Conservation (phyloP, 768 basidiomycete species). For the Xerocomellus dryophilus region DNA sequence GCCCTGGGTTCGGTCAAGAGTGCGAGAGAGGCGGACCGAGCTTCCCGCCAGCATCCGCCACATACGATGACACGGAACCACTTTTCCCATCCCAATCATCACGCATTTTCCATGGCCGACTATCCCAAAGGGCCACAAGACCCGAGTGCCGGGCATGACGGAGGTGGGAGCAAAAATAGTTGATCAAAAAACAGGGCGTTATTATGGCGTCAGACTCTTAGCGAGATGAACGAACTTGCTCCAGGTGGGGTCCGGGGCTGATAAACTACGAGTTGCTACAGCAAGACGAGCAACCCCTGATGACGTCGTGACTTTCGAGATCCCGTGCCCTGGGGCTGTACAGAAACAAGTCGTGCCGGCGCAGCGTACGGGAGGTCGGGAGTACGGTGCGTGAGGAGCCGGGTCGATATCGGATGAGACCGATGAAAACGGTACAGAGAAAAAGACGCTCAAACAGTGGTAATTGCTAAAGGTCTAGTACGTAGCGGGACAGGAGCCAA, state of each 20-base stretch:
- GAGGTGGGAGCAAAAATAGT: neutral
- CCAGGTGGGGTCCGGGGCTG: constrained; percentile 8
- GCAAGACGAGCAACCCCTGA: constrained; percentile 5
- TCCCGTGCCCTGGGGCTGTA: constrained; percentile 8
- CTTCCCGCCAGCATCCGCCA: constrained; percentile 19
- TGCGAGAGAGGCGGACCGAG: neutral
- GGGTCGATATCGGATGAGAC: constrained; percentile 11
- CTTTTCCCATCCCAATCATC: neutral
- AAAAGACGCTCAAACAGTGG: neutral
- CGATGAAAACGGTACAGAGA: constrained; percentile 5
- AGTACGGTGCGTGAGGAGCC: constrained; percentile 3
- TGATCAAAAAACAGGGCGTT: neutral
- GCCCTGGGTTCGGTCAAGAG: neutral
- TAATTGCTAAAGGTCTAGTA: neutral
- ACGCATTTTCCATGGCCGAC: neutral
- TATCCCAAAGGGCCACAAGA: neutral
- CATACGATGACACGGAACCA: neutral
- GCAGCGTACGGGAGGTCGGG: neutral
- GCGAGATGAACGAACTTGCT: constrained; percentile 13
- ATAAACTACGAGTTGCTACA: neutral
- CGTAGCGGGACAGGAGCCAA: neutral
- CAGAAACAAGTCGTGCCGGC: neutral
- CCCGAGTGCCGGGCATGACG: constrained; percentile 9
- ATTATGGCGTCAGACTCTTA: constrained; percentile 11
- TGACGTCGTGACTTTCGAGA: constrained; percentile 16